phyloP scores from a whole-genome alignment of 1,284 basidiomycete species.

The Porogramme epimiltina region DNA sequence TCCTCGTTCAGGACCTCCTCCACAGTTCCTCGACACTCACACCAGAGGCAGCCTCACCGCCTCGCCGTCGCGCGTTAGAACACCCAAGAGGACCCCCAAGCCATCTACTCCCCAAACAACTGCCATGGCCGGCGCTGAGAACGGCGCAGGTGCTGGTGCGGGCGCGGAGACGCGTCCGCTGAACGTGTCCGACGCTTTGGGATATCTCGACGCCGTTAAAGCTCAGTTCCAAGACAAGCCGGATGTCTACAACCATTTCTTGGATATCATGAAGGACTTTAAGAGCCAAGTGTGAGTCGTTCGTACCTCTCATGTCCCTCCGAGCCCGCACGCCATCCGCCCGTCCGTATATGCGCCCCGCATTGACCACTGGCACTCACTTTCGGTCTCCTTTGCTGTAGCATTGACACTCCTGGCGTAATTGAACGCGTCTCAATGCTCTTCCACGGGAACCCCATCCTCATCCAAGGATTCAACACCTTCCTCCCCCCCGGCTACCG shows the following conservation, averaged over 20 bases:
- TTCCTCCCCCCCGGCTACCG: slow-evolving; percentile 97
- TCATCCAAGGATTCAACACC: slow-evolving; percentile 99
- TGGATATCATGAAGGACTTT: slow-evolving; percentile 99
- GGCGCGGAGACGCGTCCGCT: slow-evolving; percentile 46
- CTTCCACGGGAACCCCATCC: slow-evolving; percentile 90
- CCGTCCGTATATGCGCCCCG: not conserved
- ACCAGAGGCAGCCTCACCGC: slow-evolving; percentile 13
- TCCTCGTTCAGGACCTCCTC: slow-evolving; percentile 13
- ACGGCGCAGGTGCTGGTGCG: slow-evolving; percentile 13
- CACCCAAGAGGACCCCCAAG: slow-evolving; percentile 17
- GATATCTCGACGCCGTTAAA: slow-evolving; percentile 97
- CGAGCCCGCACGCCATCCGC: not conserved
- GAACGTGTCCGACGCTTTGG: slow-evolving; percentile 92
- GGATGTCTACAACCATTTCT: slow-evolving; percentile 95
- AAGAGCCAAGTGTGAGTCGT: slow-evolving; percentile 88
- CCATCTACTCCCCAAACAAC: slow-evolving; percentile 18
- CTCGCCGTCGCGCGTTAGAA: slow-evolving; percentile 18
- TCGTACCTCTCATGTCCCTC: not conserved
- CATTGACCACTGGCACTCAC: slow-evolving; percentile 2
- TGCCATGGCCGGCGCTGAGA: slow-evolving; percentile 16
- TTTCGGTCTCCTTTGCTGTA: slow-evolving; percentile 32
- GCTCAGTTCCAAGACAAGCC: slow-evolving; percentile 90
- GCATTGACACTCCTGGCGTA: slow-evolving; percentile 98
- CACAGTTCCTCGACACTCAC: slow-evolving; percentile 18
- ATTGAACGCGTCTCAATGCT: slow-evolving; percentile 96